Percentiles rank a stretch among this genome's conserved stretches.
Conservation (phyloP, 148 eudicot genomes). For the Chenopodium quinoa region DNA sequence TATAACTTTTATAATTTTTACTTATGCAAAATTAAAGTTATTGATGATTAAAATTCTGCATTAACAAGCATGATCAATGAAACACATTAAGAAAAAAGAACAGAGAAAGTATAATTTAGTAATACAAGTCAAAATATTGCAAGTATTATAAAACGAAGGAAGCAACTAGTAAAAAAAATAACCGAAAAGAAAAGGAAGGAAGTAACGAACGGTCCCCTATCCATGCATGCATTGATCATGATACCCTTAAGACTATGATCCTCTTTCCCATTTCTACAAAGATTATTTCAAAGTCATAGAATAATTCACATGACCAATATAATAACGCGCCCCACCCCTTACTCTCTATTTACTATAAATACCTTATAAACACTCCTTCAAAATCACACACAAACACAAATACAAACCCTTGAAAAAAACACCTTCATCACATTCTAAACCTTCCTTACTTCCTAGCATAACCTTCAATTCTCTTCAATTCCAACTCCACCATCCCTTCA, state of each 20-base stretch:
- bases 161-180: no score
- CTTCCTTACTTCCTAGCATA: neutral
- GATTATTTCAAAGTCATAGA: constrained; percentile 23
- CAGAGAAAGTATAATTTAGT: no score
- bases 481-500: neutral
- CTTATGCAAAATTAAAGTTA: no score
- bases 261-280: neutral
- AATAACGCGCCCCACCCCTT: constrained; percentile 11
- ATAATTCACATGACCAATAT: constrained; percentile 1
- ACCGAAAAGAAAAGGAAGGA: neutral
- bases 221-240: neutral
- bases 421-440: neutral
- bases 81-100: no score
- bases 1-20: no score
- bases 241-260: neutral
- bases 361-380: neutral
- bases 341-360: constrained; percentile 28
- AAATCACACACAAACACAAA: neutral
- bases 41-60: no score
- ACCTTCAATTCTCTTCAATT: neutral
- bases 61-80: no score
- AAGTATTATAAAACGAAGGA: no score
- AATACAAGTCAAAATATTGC: no score
- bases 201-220: constrained; percentile 1
- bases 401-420: neutral